phyloP scores from a whole-genome alignment of 257 asterid genomes.

The Solanum paucissectum region DNA sequence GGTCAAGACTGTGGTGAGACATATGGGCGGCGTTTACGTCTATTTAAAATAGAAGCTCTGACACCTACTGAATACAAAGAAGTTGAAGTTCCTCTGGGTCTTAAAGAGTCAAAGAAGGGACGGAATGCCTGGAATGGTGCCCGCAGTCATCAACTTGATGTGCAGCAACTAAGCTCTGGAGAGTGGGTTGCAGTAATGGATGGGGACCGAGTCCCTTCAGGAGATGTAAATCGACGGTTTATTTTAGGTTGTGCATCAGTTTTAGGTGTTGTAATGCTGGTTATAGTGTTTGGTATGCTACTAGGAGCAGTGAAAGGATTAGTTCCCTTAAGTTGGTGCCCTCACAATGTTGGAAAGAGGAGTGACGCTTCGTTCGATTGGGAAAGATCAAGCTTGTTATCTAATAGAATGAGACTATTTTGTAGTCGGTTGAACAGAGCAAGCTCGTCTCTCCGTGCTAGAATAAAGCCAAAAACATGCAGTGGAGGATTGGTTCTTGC shows the following conservation, averaged over 20 bases:
- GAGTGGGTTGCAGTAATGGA: slow-evolving; percentile 82
- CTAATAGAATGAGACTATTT: slow-evolving; percentile 50
- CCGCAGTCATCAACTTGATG: slow-evolving; percentile 85
- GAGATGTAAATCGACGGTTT: slow-evolving; percentile 53
- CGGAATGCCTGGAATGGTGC: slow-evolving; percentile 89
- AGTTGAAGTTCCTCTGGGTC: slow-evolving; percentile 58
- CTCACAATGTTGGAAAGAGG: slow-evolving; percentile 69
- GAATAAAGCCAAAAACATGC: slow-evolving; percentile 46
- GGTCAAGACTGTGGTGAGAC: slow-evolving; percentile 93
- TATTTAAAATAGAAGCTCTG: slow-evolving; percentile 52
- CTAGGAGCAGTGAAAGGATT: slow-evolving; percentile 63
- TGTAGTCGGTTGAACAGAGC: slow-evolving; percentile 70
- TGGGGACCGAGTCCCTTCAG: slow-evolving; percentile 83
- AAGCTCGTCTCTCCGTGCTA: slow-evolving; percentile 42
- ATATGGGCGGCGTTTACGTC: slow-evolving; percentile 58
- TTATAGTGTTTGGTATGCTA: slow-evolving; percentile 56
- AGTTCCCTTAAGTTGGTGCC: slow-evolving; percentile 91
- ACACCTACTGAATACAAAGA: slow-evolving; percentile 60
- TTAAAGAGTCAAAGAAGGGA: slow-evolving; percentile 51
- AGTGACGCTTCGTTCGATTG: slow-evolving; percentile 50
- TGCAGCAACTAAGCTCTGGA: slow-evolving; percentile 70
- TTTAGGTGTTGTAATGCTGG: slow-evolving; percentile 38
- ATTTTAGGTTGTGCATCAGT: slow-evolving; percentile 51
- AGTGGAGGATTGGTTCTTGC: slow-evolving; percentile 34
- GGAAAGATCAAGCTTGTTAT: slow-evolving; percentile 44